Conservation (phyloP, 257 asterid species). For the Nicotiana benthamiana region DNA sequence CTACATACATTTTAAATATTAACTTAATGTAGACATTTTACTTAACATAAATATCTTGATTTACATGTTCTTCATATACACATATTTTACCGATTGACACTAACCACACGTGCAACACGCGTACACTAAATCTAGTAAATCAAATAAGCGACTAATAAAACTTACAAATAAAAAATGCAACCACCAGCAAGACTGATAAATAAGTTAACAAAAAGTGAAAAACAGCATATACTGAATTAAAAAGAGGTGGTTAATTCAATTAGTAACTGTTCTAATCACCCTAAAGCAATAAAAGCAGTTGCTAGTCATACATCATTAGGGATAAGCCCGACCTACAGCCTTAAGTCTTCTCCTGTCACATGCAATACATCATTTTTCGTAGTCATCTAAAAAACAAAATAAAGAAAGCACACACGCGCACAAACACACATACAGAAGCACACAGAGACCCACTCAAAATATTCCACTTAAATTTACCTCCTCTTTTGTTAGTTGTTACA, state of each 20-base stretch:
- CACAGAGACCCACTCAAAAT: not conserved
- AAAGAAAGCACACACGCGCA: not conserved
- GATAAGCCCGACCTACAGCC: not conserved
- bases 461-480: not conserved
- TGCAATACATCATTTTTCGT: not conserved
- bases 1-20: too few species aligned
- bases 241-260: not conserved
- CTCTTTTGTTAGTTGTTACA: not conserved
- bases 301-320: not conserved
- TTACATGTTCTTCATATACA: too few species aligned
- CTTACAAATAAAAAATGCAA: not conserved
- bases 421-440: not conserved
- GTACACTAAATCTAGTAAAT: not conserved
- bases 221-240: not conserved
- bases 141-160: not conserved
- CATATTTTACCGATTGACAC: too few species aligned
- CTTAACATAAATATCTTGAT: too few species aligned
- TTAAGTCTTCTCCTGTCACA: not conserved
- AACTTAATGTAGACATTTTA: too few species aligned
- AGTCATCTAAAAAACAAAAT: not conserved
- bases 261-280: not conserved
- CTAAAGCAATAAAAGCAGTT: not conserved
- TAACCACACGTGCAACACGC: too few species aligned
- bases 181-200: not conserved
- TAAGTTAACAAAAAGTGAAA: not conserved